Evolutionary conservation across 441 rosid genomes (phyloP).

Genomic region (Sinapis alba): DNA sequence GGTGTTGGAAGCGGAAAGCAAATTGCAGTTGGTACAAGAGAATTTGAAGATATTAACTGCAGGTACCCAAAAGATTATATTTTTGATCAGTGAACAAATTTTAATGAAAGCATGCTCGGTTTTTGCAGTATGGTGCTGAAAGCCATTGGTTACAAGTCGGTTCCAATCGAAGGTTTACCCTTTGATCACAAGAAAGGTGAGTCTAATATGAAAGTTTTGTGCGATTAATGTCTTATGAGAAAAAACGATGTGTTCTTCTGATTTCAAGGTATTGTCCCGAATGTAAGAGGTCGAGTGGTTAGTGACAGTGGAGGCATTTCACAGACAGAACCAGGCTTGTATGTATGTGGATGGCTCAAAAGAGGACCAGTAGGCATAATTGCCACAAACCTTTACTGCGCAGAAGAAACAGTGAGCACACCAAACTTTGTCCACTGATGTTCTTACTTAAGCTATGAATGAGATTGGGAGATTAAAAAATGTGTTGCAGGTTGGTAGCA

Average conservation of each 20-base stretch:
- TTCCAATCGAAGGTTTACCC: conserved; percentile 70
- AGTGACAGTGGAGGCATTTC: conserved; percentile 43
- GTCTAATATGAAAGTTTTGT: neutral
- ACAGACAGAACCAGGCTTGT: conserved; percentile 61
- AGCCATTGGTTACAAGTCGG: conserved; percentile 95
- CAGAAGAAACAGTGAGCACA: conserved; percentile 80
- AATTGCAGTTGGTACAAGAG: conserved; percentile 77
- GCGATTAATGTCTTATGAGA: neutral
- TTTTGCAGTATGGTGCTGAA: conserved; percentile 71
- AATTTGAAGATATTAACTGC: conserved; percentile 74
- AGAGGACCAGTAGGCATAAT: conserved; percentile 94
- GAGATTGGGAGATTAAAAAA: neutral
- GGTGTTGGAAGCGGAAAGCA: conserved; percentile 73
- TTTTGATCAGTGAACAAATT: neutral
- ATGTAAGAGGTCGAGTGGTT: neutral
- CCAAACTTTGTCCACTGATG: neutral
- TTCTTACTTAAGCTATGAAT: neutral
- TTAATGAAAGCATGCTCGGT: conserved; percentile 8
- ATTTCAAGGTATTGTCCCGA: neutral
- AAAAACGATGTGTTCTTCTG: neutral
- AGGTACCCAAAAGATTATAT: conserved; percentile 50
- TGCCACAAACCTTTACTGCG: conserved; percentile 85
- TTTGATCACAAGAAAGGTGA: conserved; percentile 82
- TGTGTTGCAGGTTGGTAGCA: conserved; percentile 65
- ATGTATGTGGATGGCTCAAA: conserved; percentile 97